These are phyloP conservation scores for Polytrichum commune DNA, from an alignment of 225 moss, liverwort and hornwort species.

Conservation along the genomic window DNA sequence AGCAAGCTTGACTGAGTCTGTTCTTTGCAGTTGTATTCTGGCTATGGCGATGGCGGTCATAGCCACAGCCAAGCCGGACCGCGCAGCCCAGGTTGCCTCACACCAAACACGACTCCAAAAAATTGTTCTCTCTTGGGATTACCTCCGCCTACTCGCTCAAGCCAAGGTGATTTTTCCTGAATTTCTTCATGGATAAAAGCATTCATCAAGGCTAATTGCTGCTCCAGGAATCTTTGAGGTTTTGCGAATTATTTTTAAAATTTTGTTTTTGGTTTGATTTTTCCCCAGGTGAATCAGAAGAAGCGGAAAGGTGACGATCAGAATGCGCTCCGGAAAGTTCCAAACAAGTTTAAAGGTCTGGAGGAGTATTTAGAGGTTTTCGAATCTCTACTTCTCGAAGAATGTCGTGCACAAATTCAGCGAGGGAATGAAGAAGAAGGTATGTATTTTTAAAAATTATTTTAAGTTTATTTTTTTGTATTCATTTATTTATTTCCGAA, in stretches of 20 bases:
- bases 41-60: constrained; percentile 24
- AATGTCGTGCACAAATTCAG: constrained; percentile 94
- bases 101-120: constrained; percentile 93
- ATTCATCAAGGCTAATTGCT: no score
- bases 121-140: constrained; percentile 90
- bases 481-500: no score
- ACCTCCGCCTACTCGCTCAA: constrained; percentile 65
- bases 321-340: constrained; percentile 71
- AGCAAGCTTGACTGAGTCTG: no score
- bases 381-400: constrained; percentile 91
- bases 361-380: constrained; percentile 85
- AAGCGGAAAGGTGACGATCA: constrained; percentile 48
- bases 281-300: constrained; percentile 40
- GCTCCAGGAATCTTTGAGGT: no score
- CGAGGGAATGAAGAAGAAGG: constrained; percentile 96
- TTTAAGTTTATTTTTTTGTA: no score
- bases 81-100: constrained; percentile 57
- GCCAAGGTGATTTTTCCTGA: constrained; percentile 43
- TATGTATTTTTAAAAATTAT: background rate
- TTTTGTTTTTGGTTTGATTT: background rate
- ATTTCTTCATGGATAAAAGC: background rate
- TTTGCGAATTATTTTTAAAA: no score
- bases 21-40: background rate
- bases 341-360: constrained; percentile 72
- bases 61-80: constrained; percentile 31